Evolutionary conservation across 805 yeast species (phyloP).

Genomic region (Phaffomyces antillensis): DNA sequence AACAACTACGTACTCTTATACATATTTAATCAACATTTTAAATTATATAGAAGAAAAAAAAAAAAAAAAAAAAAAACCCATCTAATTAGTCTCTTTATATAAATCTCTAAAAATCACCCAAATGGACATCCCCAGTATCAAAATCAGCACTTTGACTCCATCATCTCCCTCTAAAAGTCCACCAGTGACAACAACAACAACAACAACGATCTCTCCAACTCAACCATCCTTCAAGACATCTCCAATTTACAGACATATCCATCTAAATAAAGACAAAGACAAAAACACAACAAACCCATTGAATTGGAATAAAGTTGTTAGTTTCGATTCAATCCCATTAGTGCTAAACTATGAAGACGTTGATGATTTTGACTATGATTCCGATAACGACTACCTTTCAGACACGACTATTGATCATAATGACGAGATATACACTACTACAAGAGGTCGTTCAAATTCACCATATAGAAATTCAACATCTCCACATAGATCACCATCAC

Average conservation of each 20-base stretch:
- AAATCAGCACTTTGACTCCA: not conserved
- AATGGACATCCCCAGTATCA: not conserved
- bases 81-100: too few species aligned
- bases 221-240: not conserved
- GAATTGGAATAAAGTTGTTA: constrained; percentile 3
- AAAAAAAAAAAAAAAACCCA: too few species aligned
- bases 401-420: not conserved
- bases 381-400: not conserved
- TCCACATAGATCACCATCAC: not conserved
- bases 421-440: not conserved
- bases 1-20: too few species aligned
- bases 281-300: too few species aligned
- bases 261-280: not conserved
- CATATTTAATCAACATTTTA: too few species aligned
- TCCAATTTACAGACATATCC: not conserved
- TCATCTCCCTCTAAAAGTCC: too few species aligned
- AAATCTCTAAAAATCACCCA: too few species aligned
- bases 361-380: not conserved
- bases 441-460: not conserved
- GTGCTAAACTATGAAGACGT: constrained; percentile 2
- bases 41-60: too few species aligned
- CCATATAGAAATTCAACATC: not conserved
- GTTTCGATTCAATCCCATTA: constrained; percentile 6
- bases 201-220: too few species aligned
- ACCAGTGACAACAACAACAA: too few species aligned